Conservation (phyloP, 176 grass and related monocot genomes). For the Eleusine coracana region DNA sequence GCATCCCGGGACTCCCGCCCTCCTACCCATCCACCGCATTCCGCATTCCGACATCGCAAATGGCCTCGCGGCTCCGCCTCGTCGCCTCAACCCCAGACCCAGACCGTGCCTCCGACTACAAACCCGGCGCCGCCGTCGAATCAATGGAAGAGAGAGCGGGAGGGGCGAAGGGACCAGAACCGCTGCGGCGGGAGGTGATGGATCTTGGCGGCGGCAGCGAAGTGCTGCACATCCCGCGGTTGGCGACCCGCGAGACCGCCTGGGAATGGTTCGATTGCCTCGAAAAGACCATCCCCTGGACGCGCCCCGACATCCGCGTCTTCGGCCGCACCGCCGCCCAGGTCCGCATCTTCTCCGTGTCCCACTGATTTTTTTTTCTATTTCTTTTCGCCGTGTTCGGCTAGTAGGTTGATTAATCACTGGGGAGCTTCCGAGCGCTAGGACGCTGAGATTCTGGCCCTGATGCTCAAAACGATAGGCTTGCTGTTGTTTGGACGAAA, state of each 20-base stretch:
- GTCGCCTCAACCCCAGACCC: not conserved
- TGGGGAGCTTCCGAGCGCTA: not conserved
- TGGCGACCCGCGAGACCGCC: conserved; percentile 59
- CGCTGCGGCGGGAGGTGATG: conserved; percentile 39
- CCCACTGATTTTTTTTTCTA: not conserved
- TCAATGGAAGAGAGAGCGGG: not conserved
- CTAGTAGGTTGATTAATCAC: not conserved
- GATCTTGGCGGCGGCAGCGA: conserved; percentile 76
- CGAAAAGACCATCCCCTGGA: conserved; percentile 73
- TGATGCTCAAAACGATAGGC: not conserved
- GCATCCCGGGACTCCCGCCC: too few relatives aligned
- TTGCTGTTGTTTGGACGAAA: not conserved
- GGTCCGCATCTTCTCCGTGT: conserved; percentile 28
- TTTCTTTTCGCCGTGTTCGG: not conserved
- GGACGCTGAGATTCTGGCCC: not conserved
- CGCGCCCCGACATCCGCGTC: conserved; percentile 60
- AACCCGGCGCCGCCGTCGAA: not conserved
- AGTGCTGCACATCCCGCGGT: conserved; percentile 65
- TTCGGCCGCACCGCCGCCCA: conserved; percentile 66
- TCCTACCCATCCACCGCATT: not conserved
- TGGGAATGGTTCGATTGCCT: conserved; percentile 80
- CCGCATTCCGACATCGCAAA: not conserved
- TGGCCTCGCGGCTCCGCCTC: conserved; percentile 62
- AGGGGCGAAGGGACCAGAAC: conserved; percentile 2
- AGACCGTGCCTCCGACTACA: not conserved